Evolutionary conservation across 352 stramenopile genomes (phyloP).

Genomic region (Globisporangium spinosum): DNA sequence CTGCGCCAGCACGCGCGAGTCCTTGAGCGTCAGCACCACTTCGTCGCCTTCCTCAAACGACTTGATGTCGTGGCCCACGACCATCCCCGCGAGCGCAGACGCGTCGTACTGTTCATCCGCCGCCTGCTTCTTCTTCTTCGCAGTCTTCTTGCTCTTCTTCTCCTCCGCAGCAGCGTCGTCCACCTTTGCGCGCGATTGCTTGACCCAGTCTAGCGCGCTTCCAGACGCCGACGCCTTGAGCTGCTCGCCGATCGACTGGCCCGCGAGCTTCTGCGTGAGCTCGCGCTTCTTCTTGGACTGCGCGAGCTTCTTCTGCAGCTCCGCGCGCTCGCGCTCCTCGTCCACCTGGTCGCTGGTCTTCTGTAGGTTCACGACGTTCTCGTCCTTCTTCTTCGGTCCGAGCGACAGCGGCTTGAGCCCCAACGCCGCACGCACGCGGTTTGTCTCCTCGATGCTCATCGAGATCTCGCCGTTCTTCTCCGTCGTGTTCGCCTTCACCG

Average conservation of each 20-base stretch:
- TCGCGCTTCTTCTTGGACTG: slow-evolving; percentile 70
- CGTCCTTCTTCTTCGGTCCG: slow-evolving; percentile 39
- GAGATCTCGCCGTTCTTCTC: slow-evolving; percentile 81
- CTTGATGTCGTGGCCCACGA: slow-evolving; percentile 85
- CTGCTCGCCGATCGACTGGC: slow-evolving; percentile 73
- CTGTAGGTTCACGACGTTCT: slow-evolving; percentile 59
- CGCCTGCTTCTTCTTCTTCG: slow-evolving; percentile 17
- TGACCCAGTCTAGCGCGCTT: slow-evolving; percentile 71
- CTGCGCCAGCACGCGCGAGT: slow-evolving; percentile 80
- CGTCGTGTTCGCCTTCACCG: slow-evolving; percentile 26
- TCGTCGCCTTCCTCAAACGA: slow-evolving; percentile 90
- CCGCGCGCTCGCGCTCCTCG: slow-evolving; percentile 38
- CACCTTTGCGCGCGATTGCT: slow-evolving; percentile 34
- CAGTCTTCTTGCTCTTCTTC: slow-evolving; percentile 6
- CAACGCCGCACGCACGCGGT: slow-evolving; percentile 60
- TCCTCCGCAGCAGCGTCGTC: slow-evolving; percentile 4
- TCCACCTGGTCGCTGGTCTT: slow-evolving; percentile 59
- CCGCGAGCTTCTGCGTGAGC: slow-evolving; percentile 61
- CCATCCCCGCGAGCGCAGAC: slow-evolving; percentile 80
- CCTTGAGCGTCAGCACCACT: slow-evolving; percentile 93
- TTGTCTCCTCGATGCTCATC: slow-evolving; percentile 83
- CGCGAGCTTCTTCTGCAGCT: slow-evolving; percentile 53
- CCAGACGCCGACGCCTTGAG: slow-evolving; percentile 32
- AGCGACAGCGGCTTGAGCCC: slow-evolving; percentile 72
- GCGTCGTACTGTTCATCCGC: slow-evolving; percentile 48